A percentile compares a stretch with the other conserved stretches of the same genome.
These are phyloP conservation scores for Arabidopsis lyrata DNA, from an alignment of 441 rosid genomes.

Conservation along the genomic window DNA sequence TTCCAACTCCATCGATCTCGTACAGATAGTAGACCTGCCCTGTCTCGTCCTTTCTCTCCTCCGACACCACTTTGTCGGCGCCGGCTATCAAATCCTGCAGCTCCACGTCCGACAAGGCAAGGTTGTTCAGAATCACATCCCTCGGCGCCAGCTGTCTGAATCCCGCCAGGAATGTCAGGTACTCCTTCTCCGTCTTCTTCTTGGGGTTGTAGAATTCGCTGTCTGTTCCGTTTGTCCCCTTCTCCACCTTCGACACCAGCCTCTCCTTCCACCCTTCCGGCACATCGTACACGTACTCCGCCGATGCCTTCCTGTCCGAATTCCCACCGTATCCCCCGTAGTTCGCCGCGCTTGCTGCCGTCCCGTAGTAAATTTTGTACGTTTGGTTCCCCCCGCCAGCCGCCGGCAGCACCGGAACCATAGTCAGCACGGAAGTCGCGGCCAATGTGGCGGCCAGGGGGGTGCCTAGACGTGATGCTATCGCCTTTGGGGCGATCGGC, in stretches of 20 bases:
- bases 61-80: constrained; percentile 69
- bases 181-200: constrained; percentile 80
- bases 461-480: constrained; percentile 40
- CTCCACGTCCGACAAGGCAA: constrained; percentile 84
- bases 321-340: constrained; percentile 93
- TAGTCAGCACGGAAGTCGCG: constrained; percentile 60
- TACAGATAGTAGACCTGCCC: constrained; percentile 83
- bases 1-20: constrained; percentile 79
- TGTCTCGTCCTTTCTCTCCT: constrained; percentile 71
- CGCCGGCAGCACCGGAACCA: constrained; percentile 62
- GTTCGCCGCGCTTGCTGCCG: constrained; percentile 94
- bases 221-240: constrained; percentile 95
- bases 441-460: constrained; percentile 57
- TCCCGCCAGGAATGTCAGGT: constrained; percentile 81
- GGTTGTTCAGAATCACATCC: constrained; percentile 70
- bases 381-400: constrained; percentile 41
- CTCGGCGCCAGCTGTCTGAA: constrained; percentile 79
- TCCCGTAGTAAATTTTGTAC: constrained; percentile 79
- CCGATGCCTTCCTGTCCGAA: constrained; percentile 82
- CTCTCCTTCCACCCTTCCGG: constrained; percentile 95
- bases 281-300: constrained; percentile 90
- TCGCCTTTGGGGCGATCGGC: constrained; percentile 36
- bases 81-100: constrained; percentile 81
- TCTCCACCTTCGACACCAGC: constrained; percentile 87
- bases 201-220: constrained; percentile 93